Evolutionary conservation across 1,284 basidiomycete genomes (phyloP).

Genomic region (Phylloboletellus chloephorus): DNA sequence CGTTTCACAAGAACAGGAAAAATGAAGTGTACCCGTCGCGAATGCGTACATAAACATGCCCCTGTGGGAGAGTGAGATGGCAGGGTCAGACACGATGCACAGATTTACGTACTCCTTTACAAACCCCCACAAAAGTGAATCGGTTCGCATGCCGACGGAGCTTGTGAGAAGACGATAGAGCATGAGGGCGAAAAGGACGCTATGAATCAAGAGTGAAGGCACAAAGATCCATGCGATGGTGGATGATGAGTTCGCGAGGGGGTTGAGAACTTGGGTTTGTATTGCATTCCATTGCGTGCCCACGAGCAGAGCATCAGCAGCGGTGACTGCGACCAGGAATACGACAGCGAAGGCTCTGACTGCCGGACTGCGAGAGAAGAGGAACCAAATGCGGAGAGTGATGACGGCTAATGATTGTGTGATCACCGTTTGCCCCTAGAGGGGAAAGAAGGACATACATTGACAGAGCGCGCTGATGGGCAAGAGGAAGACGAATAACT

Average conservation of each 20-base stretch:
- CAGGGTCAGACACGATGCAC: constrained; percentile 1
- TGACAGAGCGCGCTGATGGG: constrained; percentile 12
- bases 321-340: background rate
- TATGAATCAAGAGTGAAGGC: constrained; percentile 9
- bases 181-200: constrained; percentile 9
- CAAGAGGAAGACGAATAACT: constrained; percentile 7
- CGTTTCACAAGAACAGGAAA: background rate
- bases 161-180: constrained; percentile 14
- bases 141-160: constrained; percentile 3
- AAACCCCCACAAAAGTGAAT: constrained; percentile 14
- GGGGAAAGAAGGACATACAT: constrained; percentile 4
- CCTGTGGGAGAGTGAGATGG: background rate
- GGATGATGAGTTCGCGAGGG: background rate
- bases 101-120: constrained; percentile 13
- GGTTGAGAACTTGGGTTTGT: background rate
- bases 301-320: background rate
- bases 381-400: constrained; percentile 13
- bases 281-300: background rate
- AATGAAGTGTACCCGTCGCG: constrained; percentile 1
- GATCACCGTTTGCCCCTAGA: background rate
- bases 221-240: constrained; percentile 11
- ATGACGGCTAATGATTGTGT: constrained; percentile 10
- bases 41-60: constrained; percentile 17
- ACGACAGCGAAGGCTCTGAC: constrained; percentile 7
- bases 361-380: constrained; percentile 7